Evolutionary conservation across 306 rosid genomes (phyloP).

Genomic region (Citrullus mucosospermus): DNA sequence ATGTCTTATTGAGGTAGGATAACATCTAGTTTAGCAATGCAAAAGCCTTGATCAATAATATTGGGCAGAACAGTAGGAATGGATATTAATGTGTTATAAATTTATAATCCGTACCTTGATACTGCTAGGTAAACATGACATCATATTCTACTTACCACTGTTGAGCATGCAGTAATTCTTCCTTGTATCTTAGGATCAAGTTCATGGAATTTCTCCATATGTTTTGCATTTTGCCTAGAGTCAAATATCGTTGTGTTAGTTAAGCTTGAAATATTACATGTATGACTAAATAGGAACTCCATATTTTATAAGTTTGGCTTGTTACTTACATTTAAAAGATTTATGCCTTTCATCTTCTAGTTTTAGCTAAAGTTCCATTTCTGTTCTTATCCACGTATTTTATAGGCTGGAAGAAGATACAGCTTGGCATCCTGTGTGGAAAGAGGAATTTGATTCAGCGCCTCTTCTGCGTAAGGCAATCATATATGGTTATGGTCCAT

Average conservation of each 20-base stretch:
- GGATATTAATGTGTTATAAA: too few relatives aligned
- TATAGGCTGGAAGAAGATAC: constrained; percentile 79
- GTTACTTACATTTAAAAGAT: neutral
- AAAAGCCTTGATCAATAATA: neutral
- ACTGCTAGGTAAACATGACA: neutral
- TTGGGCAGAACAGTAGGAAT: neutral
- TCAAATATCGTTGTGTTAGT: neutral
- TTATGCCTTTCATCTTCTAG: neutral
- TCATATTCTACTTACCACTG: neutral
- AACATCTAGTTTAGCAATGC: neutral
- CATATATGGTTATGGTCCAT: constrained; percentile 70
- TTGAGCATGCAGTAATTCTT: neutral
- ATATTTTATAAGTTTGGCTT: neutral
- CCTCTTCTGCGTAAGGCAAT: constrained; percentile 65
- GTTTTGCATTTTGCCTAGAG: neutral
- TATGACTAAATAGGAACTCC: neutral
- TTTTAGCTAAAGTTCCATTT: neutral
- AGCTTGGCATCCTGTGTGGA: constrained; percentile 84
- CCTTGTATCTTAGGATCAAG: neutral
- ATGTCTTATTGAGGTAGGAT: neutral
- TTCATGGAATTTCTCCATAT: neutral
- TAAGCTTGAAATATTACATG: neutral
- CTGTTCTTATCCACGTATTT: constrained; percentile 2
- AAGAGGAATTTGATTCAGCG: constrained; percentile 65
- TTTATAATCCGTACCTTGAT: neutral